A percentile compares a stretch with the other conserved stretches of the same genome.
Evolutionary conservation across 2,329 filamentous ascomycete genomes (phyloP).

Genomic region (Hypoxylon sp.): DNA sequence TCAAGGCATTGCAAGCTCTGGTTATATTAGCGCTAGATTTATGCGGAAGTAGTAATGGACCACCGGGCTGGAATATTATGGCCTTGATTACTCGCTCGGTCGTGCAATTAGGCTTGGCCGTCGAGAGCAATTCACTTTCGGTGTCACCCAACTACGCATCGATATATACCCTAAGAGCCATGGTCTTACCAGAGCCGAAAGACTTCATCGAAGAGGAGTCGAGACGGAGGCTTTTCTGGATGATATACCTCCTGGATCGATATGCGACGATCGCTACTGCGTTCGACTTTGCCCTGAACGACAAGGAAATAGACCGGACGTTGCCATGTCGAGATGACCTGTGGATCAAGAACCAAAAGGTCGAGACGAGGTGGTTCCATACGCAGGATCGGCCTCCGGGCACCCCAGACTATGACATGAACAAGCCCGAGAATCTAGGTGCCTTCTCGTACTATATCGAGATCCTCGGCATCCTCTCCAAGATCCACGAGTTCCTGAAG

Average conservation of each 20-base stretch:
- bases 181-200: constrained; percentile 84
- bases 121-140: constrained; percentile 84
- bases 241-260: constrained; percentile 90
- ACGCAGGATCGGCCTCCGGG: constrained; percentile 62
- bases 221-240: constrained; percentile 89
- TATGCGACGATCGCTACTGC: constrained; percentile 93
- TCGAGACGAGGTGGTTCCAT: constrained; percentile 88
- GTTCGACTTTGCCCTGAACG: constrained; percentile 90
- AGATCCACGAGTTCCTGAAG: constrained; percentile 90
- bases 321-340: constrained; percentile 90
- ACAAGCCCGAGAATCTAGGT: constrained; percentile 84
- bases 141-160: constrained; percentile 85
- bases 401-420: constrained; percentile 72
- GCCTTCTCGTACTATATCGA: constrained; percentile 93
- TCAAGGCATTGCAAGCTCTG: constrained; percentile 88
- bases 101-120: constrained; percentile 87
- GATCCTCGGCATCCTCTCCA: constrained; percentile 86
- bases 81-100: constrained; percentile 90
- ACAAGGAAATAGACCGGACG: constrained; percentile 89
- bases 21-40: constrained; percentile 90
- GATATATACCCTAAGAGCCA: constrained; percentile 89
- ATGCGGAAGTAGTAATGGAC: constrained; percentile 88
- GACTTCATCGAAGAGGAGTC: constrained; percentile 94
- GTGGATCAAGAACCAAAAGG: constrained; percentile 85
- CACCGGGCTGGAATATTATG: constrained; percentile 92